A percentile compares a stretch with the other conserved stretches of the same genome.
phyloP scores from a whole-genome alignment of 306 rosid genomes.

The Prunus dulcis region DNA sequence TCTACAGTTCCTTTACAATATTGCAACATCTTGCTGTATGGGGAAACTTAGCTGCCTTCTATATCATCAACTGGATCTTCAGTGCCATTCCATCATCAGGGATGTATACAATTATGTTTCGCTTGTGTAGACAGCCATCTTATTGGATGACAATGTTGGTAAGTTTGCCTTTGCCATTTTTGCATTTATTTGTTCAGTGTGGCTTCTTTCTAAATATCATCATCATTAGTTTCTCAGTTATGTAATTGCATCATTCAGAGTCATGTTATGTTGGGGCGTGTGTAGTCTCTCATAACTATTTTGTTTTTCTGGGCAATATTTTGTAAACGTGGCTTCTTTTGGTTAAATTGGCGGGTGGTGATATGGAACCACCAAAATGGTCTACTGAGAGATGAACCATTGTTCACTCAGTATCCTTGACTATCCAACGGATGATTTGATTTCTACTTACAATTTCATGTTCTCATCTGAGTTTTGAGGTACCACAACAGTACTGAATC shows the following conservation, averaged over 20 bases:
- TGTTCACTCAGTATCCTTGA: background rate
- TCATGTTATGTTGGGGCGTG: background rate
- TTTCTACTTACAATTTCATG: background rate
- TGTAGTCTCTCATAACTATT: background rate
- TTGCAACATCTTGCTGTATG: slow-evolving; percentile 89
- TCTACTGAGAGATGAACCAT: background rate
- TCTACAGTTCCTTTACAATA: slow-evolving; percentile 82
- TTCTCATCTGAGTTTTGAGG: background rate
- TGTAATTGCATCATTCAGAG: background rate
- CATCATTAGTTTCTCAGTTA: background rate
- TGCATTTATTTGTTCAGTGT: background rate
- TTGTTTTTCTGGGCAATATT: background rate
- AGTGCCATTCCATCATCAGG: slow-evolving; percentile 93
- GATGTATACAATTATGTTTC: slow-evolving; percentile 94
- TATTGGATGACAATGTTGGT: slow-evolving; percentile 86
- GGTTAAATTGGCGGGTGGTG: background rate
- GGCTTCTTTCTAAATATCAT: background rate
- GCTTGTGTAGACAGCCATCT: slow-evolving; percentile 79
- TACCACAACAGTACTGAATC: no score
- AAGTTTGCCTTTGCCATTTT: slow-evolving; percentile 35
- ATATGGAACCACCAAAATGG: background rate
- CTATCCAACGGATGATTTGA: background rate
- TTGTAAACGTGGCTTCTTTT: background rate
- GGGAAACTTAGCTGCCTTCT: slow-evolving; percentile 89
- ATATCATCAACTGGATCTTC: slow-evolving; percentile 80